Evolutionary conservation across 768 basidiomycete genomes (phyloP), one percentile per base, ranked within the genome.

Genomic region (Xanthoconium purpureum): DNA sequence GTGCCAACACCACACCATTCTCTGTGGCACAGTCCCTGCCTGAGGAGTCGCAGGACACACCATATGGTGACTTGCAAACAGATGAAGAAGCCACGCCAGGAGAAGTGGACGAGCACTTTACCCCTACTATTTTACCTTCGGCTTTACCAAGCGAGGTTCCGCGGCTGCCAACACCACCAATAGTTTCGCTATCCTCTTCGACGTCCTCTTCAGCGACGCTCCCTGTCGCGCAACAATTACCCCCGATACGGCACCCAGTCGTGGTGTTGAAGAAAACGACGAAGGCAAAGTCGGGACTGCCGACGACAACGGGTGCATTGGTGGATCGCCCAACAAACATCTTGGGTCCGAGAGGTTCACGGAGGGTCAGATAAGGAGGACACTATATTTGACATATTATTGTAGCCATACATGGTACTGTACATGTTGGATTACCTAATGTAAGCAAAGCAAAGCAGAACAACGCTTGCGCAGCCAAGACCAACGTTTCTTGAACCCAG

Each of bases 21-120:
- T 75, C 75, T 13, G 72, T 76, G 48, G 70, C 74, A 53, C 68
- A 71, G 12, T 70, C 68, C 30, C 56, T 75, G 24, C 69, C 74
- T 2, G 76, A 68, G 8, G 70, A 64, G 35, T 57, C 50, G n/a
- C 65, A 60, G 9, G 64, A 53, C 5, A 40, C 42, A 24, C 57
- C 48, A 18, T 60, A 70, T 38, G 63, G 64, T 12, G 55, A 53
- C 17, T 20, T 35, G 28, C 32, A 54, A 40, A 54, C 49, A 17
- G 66, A 72, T 30, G 69, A 62, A 14, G 71, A 69, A 6, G 66
- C 69, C 5, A 65, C 65, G 3, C 53, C 40, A n/a, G 42, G 6
- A 9, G 55, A 56, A 11, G 28, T 15, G 32, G 54, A 60, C n/a
- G 66, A 47, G n/a, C 63, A 68, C 17, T 35, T 58, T 47, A 68